Evolutionary conservation across 768 basidiomycete genomes (phyloP).

Genomic region (Hemileccinum rubropunctum): DNA sequence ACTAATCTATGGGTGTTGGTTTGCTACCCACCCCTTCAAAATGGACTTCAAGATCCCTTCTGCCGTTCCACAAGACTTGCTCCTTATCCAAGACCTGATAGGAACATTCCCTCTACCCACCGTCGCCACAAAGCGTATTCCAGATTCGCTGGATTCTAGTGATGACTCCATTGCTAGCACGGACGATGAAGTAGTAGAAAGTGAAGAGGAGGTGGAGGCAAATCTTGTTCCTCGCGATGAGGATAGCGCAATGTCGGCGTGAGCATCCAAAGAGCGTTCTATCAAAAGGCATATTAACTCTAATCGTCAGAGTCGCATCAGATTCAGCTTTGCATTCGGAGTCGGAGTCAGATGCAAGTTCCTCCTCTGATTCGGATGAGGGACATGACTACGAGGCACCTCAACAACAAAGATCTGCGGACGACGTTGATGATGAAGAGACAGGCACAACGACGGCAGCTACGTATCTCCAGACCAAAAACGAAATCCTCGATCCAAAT

Average conservation of each 20-base stretch:
- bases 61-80: conserved; percentile 67
- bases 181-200: conserved; percentile 48
- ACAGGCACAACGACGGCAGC: conserved; percentile 37
- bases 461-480: conserved; percentile 60
- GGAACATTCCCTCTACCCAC: conserved; percentile 29
- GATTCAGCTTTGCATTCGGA: conserved; percentile 42
- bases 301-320: conserved; percentile 23
- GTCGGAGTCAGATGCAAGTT: conserved; percentile 23
- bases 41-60: conserved; percentile 59
- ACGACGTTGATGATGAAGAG: conserved; percentile 53
- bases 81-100: conserved; percentile 68
- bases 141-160: conserved; percentile 18
- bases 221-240: conserved; percentile 47
- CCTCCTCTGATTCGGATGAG: conserved; percentile 22
- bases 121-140: not conserved
- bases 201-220: conserved; percentile 75
- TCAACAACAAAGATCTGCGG: conserved; percentile 8
- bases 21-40: not conserved
- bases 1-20: not conserved
- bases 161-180: conserved; percentile 56
- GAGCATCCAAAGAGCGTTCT: conserved; percentile 10
- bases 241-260: conserved; percentile 28
- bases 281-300: conserved; percentile 15
- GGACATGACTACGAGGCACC: conserved; percentile 1
- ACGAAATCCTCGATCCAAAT: conserved; percentile 61